phyloP scores from a whole-genome alignment of 768 basidiomycete species.

The Kwoniella dejecticola region DNA sequence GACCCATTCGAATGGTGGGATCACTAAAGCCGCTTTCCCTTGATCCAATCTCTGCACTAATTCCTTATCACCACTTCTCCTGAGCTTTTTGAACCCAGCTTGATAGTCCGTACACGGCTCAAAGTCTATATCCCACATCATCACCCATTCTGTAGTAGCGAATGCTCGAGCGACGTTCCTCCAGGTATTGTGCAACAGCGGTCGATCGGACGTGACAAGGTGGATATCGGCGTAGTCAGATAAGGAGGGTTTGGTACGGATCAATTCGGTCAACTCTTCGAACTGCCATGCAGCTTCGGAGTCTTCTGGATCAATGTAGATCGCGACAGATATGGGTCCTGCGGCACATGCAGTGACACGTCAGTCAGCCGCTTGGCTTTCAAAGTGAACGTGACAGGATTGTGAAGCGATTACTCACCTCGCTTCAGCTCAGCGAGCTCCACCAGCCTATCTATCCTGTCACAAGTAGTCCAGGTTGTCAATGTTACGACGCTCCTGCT shows the following conservation, averaged over 20 bases:
- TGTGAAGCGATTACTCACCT: background rate
- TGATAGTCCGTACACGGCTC: slow-evolving; percentile 6
- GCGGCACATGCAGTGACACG: background rate
- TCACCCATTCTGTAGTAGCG: slow-evolving; percentile 4
- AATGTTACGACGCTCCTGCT: background rate
- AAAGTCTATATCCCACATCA: slow-evolving; percentile 10
- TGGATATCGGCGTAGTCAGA: slow-evolving; percentile 1
- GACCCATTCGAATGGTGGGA: slow-evolving; percentile 1
- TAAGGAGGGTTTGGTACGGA: background rate
- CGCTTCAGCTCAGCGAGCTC: background rate
- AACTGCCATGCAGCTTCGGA: background rate
- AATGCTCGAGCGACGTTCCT: slow-evolving; percentile 8
- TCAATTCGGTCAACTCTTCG: background rate
- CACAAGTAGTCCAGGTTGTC: background rate
- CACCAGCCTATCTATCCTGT: background rate
- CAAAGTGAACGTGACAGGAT: too few relatives aligned
- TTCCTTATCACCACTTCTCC: background rate
- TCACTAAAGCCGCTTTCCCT: slow-evolving; percentile 7
- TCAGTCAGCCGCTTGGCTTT: background rate
- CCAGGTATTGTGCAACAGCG: background rate
- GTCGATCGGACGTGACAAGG: background rate
- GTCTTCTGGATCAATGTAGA: background rate
- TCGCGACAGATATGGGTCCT: background rate
- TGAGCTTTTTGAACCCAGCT: background rate
- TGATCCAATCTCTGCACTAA: background rate